These are phyloP conservation scores for Lasiodiplodia citricola DNA, from an alignment of 2,329 filamentous ascomycete genomes.

Conservation along the genomic window DNA sequence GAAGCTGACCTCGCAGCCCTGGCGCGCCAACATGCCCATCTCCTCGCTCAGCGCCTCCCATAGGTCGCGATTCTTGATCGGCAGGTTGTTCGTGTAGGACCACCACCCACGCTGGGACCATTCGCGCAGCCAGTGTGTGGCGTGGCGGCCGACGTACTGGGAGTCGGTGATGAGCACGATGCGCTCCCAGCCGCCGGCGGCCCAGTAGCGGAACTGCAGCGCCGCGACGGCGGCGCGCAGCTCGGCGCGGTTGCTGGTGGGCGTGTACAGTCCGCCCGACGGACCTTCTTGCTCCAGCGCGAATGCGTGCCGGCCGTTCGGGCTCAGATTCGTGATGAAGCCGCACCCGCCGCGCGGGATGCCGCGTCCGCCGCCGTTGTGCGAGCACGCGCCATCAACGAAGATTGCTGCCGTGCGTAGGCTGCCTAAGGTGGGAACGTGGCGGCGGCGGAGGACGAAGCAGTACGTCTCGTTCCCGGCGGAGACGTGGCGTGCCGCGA, in stretches of 20 bases:
- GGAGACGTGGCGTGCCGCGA: neutral
- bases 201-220: slow-evolving; percentile 54
- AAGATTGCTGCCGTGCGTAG: slow-evolving; percentile 37
- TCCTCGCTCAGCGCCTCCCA: neutral
- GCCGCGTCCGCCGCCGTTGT: slow-evolving; percentile 44
- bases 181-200: slow-evolving; percentile 46
- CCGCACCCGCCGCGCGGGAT: slow-evolving; percentile 34
- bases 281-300: slow-evolving; percentile 54
- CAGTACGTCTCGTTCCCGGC: rapidly evolving
- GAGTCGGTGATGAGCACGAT: slow-evolving; percentile 33
- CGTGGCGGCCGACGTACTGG: neutral
- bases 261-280: slow-evolving; percentile 42
- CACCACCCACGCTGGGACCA: neutral
- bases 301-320: slow-evolving; percentile 32
- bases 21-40: neutral
- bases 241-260: slow-evolving; percentile 62
- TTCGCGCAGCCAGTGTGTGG: neutral
- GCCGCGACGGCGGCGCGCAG: slow-evolving; percentile 61
- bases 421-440: neutral
- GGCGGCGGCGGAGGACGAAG: neutral
- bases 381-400: slow-evolving; percentile 54
- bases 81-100: neutral
- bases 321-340: slow-evolving; percentile 26
- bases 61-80: neutral
- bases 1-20: slow-evolving; percentile 4